Percentiles rank a stretch among this genome's conserved stretches.
Evolutionary conservation across 2,329 filamentous ascomycete genomes (phyloP).

Genomic region (Sclerotiophoma versabilis): DNA sequence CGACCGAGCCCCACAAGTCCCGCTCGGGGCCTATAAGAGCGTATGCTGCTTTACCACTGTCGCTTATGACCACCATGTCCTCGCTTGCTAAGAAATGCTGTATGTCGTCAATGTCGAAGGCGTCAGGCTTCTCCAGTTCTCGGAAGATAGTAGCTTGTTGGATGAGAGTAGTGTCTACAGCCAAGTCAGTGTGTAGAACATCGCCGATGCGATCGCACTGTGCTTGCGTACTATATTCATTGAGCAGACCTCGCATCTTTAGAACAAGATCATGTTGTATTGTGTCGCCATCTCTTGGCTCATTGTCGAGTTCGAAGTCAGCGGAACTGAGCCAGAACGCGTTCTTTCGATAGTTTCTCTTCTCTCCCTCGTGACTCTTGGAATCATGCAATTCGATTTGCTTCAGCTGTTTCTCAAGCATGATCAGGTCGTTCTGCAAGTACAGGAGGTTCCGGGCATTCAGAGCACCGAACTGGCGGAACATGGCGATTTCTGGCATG

Average conservation of each 20-base stretch:
- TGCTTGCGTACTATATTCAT: slow-evolving; percentile 23
- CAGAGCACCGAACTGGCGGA: slow-evolving; percentile 22
- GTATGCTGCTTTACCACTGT: not conserved
- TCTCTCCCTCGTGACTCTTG: not conserved
- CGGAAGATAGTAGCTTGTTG: slow-evolving; percentile 14
- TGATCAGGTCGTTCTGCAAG: slow-evolving; percentile 17
- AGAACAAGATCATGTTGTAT: slow-evolving; percentile 19
- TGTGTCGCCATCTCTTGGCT: not conserved
- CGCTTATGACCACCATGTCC: not conserved
- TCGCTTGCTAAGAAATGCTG: slow-evolving; percentile 13
- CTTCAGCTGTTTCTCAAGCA: slow-evolving; percentile 1
- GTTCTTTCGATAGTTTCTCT: not conserved
- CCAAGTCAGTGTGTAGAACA: too few species aligned
- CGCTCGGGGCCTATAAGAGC: not conserved
- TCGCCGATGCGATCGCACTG: not conserved
- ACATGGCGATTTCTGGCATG: slow-evolving; percentile 19
- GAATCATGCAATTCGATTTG: not conserved
- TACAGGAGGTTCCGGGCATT: slow-evolving; percentile 25
- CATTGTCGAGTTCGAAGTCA: not conserved
- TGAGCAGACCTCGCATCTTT: slow-evolving; percentile 16
- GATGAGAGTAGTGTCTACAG: too few species aligned
- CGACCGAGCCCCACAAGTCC: not conserved
- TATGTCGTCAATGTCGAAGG: slow-evolving; percentile 15
- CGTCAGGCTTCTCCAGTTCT: slow-evolving; percentile 6
- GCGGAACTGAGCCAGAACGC: not conserved